Evolutionary conservation across 306 rosid species (phyloP).

Genomic region (Mimosa bimucronata): DNA sequence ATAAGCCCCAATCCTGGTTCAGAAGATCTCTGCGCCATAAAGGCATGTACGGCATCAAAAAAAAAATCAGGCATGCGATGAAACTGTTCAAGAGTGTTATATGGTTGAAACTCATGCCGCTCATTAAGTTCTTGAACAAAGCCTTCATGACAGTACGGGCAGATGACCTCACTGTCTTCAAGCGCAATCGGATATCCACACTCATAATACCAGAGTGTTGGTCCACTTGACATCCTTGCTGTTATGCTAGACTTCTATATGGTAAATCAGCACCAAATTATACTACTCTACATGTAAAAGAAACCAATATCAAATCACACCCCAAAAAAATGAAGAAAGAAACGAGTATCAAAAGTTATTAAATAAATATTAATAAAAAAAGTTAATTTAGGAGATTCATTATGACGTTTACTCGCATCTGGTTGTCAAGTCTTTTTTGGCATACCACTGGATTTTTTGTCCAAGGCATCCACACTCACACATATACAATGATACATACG

Average conservation of each 20-base stretch:
- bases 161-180: constrained; percentile 43
- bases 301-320: neutral
- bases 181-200: constrained; percentile 57
- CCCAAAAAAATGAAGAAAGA: too few species aligned
- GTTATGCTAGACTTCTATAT: constrained; percentile 25
- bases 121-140: constrained; percentile 65
- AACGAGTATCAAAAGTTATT: too few species aligned
- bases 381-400: constrained; percentile 20
- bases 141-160: constrained; percentile 69
- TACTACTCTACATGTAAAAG: constrained; percentile 6
- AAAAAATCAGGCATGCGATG: constrained; percentile 54
- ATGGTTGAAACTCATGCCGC: constrained; percentile 41
- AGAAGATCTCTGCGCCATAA: constrained; percentile 53
- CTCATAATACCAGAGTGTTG: constrained; percentile 74
- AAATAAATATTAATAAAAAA: too few species aligned
- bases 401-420: neutral
- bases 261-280: constrained; percentile 25
- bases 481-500: too few species aligned
- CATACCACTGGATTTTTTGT: neutral
- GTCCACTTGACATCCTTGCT: constrained; percentile 63
- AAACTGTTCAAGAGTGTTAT: constrained; percentile 41
- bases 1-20: constrained; percentile 53
- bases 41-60: constrained; percentile 52
- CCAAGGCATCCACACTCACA: too few species aligned
- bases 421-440: neutral